Percentiles rank a stretch among this genome's conserved stretches.
These are phyloP conservation scores for Sanghuangporus sanghuang DNA, from an alignment of 1,284 basidiomycete species.

Conservation along the genomic window DNA sequence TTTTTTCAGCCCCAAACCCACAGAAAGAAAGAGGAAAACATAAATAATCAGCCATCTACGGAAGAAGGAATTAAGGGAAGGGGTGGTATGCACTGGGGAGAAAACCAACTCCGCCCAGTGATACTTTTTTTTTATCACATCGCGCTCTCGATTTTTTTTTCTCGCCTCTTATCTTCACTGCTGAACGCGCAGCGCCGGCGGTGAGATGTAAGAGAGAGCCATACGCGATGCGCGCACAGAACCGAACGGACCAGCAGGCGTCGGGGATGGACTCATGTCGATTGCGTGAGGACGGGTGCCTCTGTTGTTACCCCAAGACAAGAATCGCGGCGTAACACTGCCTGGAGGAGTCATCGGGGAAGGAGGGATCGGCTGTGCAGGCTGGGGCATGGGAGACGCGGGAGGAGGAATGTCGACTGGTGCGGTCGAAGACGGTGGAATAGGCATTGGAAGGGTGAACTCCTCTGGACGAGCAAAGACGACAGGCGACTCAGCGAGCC, in stretches of 20 bases:
- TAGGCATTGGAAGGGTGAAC: background rate
- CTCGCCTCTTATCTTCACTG: background rate
- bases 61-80: background rate
- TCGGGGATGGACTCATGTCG: constrained; percentile 14
- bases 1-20: background rate
- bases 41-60: background rate
- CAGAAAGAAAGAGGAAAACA: background rate
- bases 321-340: constrained; percentile 15
- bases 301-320: constrained; percentile 4
- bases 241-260: constrained; percentile 10
- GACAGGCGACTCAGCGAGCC: constrained; percentile 1
- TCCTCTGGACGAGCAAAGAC: background rate
- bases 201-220: constrained; percentile 9
- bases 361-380: background rate
- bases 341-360: constrained; percentile 17
- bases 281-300: constrained; percentile 4
- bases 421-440: background rate
- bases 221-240: constrained; percentile 13
- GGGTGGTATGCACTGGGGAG: background rate
- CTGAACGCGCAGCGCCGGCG: constrained; percentile 6
- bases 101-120: background rate
- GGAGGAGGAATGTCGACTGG: background rate
- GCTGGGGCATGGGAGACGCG: background rate
- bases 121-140: background rate
- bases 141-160: background rate